These are phyloP conservation scores for Aspergillus egyptiacus DNA, from an alignment of 495 filamentous ascomycete genomes.

Conservation along the genomic window DNA sequence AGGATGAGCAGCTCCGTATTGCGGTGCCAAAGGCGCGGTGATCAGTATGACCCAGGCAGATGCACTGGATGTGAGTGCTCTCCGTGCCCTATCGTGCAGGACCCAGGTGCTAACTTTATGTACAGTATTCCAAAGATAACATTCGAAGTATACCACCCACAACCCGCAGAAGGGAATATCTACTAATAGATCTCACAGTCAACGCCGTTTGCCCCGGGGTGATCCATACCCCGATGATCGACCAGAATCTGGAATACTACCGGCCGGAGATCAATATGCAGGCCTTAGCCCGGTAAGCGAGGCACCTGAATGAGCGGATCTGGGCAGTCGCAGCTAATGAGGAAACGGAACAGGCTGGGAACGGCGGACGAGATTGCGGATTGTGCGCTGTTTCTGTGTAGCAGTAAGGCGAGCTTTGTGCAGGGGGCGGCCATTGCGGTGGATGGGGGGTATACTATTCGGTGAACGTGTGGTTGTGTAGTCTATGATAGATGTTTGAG, in stretches of 20 bases:
- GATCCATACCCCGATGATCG: not conserved
- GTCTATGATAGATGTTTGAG: too few relatives aligned
- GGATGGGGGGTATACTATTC: slow-evolving; percentile 2
- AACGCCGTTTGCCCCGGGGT: not conserved
- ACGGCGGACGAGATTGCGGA: not conserved
- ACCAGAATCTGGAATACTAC: not conserved
- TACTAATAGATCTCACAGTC: not conserved
- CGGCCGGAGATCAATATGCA: not conserved
- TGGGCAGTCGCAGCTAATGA: too few relatives aligned
- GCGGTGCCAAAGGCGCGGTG: not conserved
- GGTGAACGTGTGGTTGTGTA: too few relatives aligned
- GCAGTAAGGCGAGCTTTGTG: not conserved
- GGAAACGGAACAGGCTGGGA: not conserved
- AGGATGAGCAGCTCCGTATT: not conserved
- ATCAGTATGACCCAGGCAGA: not conserved
- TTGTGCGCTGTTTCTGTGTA: not conserved
- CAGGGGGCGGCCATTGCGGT: not conserved
- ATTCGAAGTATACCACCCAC: not conserved
- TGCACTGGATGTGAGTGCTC: not conserved
- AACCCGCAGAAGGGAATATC: too few relatives aligned
- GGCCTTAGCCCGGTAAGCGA: too few relatives aligned
- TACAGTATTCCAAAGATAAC: not conserved
- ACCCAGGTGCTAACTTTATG: not conserved
- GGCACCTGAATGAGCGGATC: too few relatives aligned
- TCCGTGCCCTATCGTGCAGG: not conserved